Base-by-base conservation (phyloP, 192 early-diverging fungal species). In the Helicostylum pulchrum region DNA sequence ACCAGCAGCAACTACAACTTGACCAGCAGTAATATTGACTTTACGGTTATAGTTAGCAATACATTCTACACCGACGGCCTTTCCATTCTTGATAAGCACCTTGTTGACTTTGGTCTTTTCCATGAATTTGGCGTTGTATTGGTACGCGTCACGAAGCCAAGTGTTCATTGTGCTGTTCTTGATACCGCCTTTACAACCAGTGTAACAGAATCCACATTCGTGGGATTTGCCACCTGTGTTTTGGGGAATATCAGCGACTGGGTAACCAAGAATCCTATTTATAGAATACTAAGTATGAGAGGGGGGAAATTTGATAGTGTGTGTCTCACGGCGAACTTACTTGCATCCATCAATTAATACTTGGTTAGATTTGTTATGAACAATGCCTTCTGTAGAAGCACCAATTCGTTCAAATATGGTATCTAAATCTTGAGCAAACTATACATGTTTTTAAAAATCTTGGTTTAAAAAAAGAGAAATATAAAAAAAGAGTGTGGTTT, bases 131-230 rank as follows among this genome's bases (percentile, higher is more conserved):
- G 83, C 81, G 43, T 86, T 88, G 57, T 78, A 26, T 8, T 83
- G 67, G 53, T 81, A 72, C 36, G 91, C 90, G 62, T 90, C 88
- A 26, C 72, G 61, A 62, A 93, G 83, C 77, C 78, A 93, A 12
- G 88, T 89, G 55, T 79, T 72, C 51, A 78, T 72, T 2, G 85
- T 74, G 7, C 84, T 78, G 66, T 90, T 88, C 67, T 93, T 93
- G 61, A 85, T 78, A 6, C 82, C 87, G 39, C 80, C 84, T 32
- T 82, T 77, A 62, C 91, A 93, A 11, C 91, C 91, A 23, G 87
- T 82, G 20, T 65, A 73, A 46, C 90, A 91, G 69, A 69, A 88
- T 7, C 82, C 86, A 61, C 87, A 90, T 19, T 67, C 57, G 62
- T 91, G 88, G 2, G 71, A 32, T 3, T 70, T 65, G 6, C 69